Evolutionary conservation across 2,329 filamentous ascomycete species (phyloP), one percentile per base, ranked within the genome.

Genomic region (Teratosphaeria zuluensis): DNA sequence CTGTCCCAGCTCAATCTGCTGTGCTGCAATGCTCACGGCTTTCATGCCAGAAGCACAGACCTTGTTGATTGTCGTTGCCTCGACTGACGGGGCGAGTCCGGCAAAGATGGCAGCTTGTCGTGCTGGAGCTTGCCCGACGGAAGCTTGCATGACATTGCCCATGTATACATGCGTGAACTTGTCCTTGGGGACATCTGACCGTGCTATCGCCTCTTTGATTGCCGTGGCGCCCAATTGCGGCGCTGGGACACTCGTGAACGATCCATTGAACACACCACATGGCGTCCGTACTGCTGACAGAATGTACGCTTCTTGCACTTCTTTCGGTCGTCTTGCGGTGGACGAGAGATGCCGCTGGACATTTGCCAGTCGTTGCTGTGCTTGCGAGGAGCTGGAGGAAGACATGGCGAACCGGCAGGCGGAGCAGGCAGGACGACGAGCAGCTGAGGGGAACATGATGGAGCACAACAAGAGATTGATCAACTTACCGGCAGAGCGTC

Each of bases 21-120:
- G 90, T 1, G 92, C 92, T 1, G 92, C 94, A 52, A 97, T 82
- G 24, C 83, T 85, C 4, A 97, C 91, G 1, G 94, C 89, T 75
- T 99, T 99, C 64, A 99, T 80, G 4, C 94, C 94, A 0, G 92
- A 96, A 3, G 94, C 88, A 78, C 94, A 99, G 61, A 99, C 94
- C 77, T 99, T 99, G 81, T 99, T 99, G 75, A 99, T 87, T 16
- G 94, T 97, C 55, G 88, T 86, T 38, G 92, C 88, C 76, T 99
- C 94, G 58, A 95, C 82, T 6, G 81, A 84, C n/a, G 85, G 78
- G 9, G 90, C 82, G 3, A 97, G 83, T 1, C 92, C 92, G 3
- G 94, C 90, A 70, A 95, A 92, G 61, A 97, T 88, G 64, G 84
- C 79, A 11, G 94, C 94, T 77, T 99, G 94, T 54, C 94, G 85